Conservation (phyloP, 306 rosid genomes). For the Alnus glutinosa region DNA sequence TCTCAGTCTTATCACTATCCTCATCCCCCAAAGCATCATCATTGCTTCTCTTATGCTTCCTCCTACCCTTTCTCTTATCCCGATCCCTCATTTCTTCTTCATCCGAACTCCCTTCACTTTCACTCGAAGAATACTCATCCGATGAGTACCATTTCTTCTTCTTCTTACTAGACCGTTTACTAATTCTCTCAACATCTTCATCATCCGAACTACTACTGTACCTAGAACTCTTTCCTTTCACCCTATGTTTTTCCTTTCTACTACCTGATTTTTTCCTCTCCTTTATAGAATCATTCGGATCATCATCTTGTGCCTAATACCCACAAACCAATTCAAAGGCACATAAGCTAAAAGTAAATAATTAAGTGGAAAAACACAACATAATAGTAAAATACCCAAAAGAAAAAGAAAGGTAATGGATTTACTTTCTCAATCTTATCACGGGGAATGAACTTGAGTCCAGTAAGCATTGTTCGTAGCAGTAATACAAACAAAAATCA, state of each 20-base stretch:
- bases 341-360: background rate
- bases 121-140: slow-evolving; percentile 53
- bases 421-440: slow-evolving; percentile 40
- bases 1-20: slow-evolving; percentile 32
- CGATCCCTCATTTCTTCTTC: slow-evolving; percentile 36
- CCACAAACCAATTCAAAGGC: background rate
- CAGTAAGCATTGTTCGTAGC: slow-evolving; percentile 39
- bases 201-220: slow-evolving; percentile 51
- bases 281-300: slow-evolving; percentile 33
- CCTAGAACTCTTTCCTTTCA: slow-evolving; percentile 44
- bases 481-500: background rate
- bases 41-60: slow-evolving; percentile 37
- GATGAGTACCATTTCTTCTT: slow-evolving; percentile 71
- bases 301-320: slow-evolving; percentile 36
- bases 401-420: background rate
- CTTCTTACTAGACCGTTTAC: slow-evolving; percentile 54
- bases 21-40: slow-evolving; percentile 30
- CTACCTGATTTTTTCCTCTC: slow-evolving; percentile 39
- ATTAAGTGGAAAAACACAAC: background rate
- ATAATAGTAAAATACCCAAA: background rate
- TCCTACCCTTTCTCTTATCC: slow-evolving; percentile 27
- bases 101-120: slow-evolving; percentile 34
- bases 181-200: slow-evolving; percentile 51
- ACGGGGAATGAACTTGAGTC: slow-evolving; percentile 50
- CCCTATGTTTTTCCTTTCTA: slow-evolving; percentile 37